Evolutionary conservation across 140 eudicot genomes (phyloP), one percentile per base, ranked within the genome.

Genomic region (Artemisia princeps): DNA sequence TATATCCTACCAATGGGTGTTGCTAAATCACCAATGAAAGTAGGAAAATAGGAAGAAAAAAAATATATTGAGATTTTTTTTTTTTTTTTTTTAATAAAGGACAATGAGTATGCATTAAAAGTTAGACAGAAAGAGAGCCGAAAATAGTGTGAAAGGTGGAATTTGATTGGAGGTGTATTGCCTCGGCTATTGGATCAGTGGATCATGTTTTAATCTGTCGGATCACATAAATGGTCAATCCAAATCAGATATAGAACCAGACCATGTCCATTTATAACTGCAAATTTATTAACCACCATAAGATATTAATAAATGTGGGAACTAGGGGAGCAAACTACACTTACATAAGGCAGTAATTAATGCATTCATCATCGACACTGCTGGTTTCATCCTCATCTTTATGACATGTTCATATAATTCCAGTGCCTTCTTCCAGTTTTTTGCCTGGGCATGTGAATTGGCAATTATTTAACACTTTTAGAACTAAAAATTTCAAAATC

Each of bases 321-420:
- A 77, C 12, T 28, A 62, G 14, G 68, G 55, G 44, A 46, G 54
- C 30, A 64, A 51, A 67, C 16, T 50, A 68, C 64, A 85, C 99
- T 82, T 88, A 92, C 99, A 92, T 55, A 92, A 83, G 62, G 94
- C 84, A 55, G 99, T 92, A 46, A 92, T 82, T 72, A 88, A 76
- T 22, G 99, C 99, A 82, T 92, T 92, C 84, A 92, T 82, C 84
- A 84, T 81, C 44, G 99, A 75, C 68, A 88, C 90, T 26, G 84
- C 69, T 23, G 95, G 96, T 78, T 77, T 88, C 80, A 92, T 68
- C 63, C 75, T 82, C 80, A 72, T 67, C 72, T 64, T 56, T 75
- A 80, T 84, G 69, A 84, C 68, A 61, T 88, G 84, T 74, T 92
- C 96, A 77, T 86, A 79, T 66, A 92, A 73, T 63, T 79, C 90